phyloP scores from a whole-genome alignment of 495 filamentous ascomycete species.

The Hypoxylon rickii region DNA sequence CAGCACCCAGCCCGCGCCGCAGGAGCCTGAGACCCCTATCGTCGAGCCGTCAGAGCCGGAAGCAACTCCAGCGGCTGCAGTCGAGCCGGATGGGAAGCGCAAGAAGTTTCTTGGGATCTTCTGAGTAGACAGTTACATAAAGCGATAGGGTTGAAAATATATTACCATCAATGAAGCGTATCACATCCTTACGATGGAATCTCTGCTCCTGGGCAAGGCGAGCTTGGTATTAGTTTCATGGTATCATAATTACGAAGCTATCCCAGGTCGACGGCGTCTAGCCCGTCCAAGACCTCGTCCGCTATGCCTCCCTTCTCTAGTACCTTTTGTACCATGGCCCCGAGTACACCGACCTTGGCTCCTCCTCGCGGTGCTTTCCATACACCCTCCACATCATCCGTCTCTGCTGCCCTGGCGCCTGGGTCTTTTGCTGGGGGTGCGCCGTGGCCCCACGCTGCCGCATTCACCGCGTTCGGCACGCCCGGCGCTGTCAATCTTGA shows the following conservation, averaged over 20 bases:
- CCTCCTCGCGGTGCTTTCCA: slow-evolving; percentile 81
- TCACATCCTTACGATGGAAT: slow-evolving; percentile 7
- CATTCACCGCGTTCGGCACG: slow-evolving; percentile 69
- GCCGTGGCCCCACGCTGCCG: slow-evolving; percentile 57
- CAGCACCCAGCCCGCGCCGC: neutral
- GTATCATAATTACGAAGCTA: slow-evolving; percentile 34
- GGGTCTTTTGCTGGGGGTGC: slow-evolving; percentile 47
- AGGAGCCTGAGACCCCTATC: neutral
- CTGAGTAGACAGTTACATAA: slow-evolving; percentile 23
- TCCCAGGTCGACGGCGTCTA: slow-evolving; percentile 65
- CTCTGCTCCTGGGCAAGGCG: slow-evolving; percentile 16
- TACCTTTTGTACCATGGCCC: slow-evolving; percentile 68
- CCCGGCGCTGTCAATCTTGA: slow-evolving; percentile 62
- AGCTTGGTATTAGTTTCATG: slow-evolving; percentile 29
- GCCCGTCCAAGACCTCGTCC: slow-evolving; percentile 79
- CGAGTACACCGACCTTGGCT: slow-evolving; percentile 68
- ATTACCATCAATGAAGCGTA: neutral
- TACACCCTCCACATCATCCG: slow-evolving; percentile 66
- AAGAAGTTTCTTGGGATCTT: slow-evolving; percentile 53
- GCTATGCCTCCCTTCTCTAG: slow-evolving; percentile 74
- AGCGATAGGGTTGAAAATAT: neutral
- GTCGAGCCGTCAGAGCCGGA: slow-evolving; percentile 3
- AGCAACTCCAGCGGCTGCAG: slow-evolving; percentile 6
- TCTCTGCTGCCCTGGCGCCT: slow-evolving; percentile 53
- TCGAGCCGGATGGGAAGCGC: slow-evolving; percentile 34